These are phyloP conservation scores for Fraxinus pennsylvanica DNA, from an alignment of 257 asterid species.

Conservation along the genomic window DNA sequence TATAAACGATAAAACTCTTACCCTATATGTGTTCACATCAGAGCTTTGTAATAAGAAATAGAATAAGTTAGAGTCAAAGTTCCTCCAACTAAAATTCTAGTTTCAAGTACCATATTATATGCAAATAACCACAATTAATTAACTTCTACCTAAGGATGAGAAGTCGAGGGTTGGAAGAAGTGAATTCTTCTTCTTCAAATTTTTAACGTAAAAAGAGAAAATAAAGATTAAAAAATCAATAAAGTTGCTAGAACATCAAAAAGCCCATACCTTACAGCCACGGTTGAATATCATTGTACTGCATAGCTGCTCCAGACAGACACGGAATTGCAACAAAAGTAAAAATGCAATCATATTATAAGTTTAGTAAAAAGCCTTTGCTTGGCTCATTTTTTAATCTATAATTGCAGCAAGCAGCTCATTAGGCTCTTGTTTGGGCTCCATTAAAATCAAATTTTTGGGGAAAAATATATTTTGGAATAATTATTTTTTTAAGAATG, in stretches of 20 bases:
- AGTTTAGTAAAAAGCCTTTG: background rate
- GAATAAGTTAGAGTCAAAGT: background rate
- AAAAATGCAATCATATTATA: constrained; percentile 9
- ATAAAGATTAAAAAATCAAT: constrained; percentile 1
- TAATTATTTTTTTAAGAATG: no score
- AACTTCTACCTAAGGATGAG: constrained; percentile 8
- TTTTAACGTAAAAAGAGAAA: background rate
- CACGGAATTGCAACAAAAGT: constrained; percentile 22
- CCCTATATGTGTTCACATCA: background rate
- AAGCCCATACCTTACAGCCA: constrained; percentile 69
- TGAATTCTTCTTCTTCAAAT: constrained; percentile 3
- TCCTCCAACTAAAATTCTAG: background rate
- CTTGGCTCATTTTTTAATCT: constrained; percentile 2
- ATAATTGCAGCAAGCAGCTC: background rate
- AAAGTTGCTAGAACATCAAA: constrained; percentile 9
- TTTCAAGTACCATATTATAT: constrained; percentile 10
- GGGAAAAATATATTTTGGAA: no score
- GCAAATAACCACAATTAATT: background rate
- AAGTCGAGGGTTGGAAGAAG: background rate
- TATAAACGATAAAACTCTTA: constrained; percentile 7
- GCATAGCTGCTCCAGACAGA: constrained; percentile 80
- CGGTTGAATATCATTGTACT: constrained; percentile 89
- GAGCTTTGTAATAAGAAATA: background rate
- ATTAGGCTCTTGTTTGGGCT: background rate
- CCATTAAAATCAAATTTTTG: no score